These are phyloP conservation scores for Scenedesmus sp. DNA, from an alignment of 163 green algal genomes.

Conservation along the genomic window DNA sequence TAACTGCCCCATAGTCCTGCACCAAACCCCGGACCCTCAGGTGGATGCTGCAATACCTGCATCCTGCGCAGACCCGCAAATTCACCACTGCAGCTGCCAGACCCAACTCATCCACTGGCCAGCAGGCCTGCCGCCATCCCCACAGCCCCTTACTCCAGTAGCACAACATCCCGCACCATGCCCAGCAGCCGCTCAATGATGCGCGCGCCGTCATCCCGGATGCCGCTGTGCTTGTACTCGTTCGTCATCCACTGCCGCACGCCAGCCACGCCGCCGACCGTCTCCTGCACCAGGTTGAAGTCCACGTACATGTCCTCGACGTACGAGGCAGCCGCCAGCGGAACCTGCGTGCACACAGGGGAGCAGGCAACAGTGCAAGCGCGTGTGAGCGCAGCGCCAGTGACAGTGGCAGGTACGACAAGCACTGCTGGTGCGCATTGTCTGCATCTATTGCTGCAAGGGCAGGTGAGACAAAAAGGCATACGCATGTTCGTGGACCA, in stretches of 20 bases:
- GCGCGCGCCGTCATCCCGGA: conserved; percentile 85
- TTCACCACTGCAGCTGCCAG: no score
- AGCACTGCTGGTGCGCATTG: no score
- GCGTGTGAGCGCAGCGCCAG: no score
- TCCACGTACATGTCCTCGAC: conserved; percentile 97
- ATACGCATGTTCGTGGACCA: neutral
- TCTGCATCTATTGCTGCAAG: no score
- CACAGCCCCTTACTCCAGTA: conserved; percentile 63
- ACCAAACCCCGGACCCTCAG: no score
- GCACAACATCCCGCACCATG: conserved; percentile 76
- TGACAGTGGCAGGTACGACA: no score
- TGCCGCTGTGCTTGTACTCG: conserved; percentile 89
- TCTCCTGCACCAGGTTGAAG: conserved; percentile 86
- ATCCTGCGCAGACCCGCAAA: no score
- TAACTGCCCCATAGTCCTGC: neutral
- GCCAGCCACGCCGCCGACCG: conserved; percentile 66
- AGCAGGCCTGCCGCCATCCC: no score
- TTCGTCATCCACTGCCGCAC: conserved; percentile 89
- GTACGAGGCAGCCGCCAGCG: conserved; percentile 84
- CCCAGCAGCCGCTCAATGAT: conserved; percentile 90
- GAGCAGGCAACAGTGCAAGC: neutral
- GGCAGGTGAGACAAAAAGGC: no score
- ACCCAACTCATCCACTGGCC: no score
- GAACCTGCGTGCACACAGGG: conserved; percentile 65
- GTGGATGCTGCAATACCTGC: no score